These are phyloP conservation scores for Colletotrichum camelliae DNA, from an alignment of 2,329 filamentous ascomycete genomes.

Conservation along the genomic window DNA sequence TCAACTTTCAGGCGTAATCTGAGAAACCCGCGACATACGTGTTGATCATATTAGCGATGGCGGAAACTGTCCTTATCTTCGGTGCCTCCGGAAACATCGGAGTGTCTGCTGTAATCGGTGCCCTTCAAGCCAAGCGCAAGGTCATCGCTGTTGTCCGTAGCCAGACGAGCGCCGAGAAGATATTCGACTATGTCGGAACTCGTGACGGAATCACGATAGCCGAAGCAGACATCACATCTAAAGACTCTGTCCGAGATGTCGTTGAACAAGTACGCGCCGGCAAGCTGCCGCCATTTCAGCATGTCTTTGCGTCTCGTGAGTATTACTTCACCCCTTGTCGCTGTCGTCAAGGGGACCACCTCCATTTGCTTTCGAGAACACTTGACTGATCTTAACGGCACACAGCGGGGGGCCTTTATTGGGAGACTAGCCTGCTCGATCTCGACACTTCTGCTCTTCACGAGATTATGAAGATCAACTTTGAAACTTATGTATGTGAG, in stretches of 20 bases:
- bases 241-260: conserved; percentile 33
- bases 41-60: neutral
- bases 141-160: conserved; percentile 43
- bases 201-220: conserved; percentile 34
- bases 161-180: conserved; percentile 36
- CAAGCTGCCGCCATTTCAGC: conserved; percentile 41
- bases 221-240: conserved; percentile 36
- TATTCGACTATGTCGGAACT: conserved; percentile 33
- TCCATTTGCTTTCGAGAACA: neutral
- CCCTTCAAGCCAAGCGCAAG: conserved; percentile 30
- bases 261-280: conserved; percentile 38
- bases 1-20: neutral
- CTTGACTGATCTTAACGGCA: neutral
- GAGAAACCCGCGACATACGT: neutral
- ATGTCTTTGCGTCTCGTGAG: conserved; percentile 39
- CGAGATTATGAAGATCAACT: conserved; percentile 25
- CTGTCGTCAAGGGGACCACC: neutral
- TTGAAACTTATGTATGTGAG: conserved; percentile 37
- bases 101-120: conserved; percentile 33
- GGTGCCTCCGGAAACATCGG: conserved; percentile 45
- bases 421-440: conserved; percentile 24
- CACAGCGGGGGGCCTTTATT: conserved; percentile 31
- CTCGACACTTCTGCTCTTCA: conserved; percentile 27
- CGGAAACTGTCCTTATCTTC: conserved; percentile 39
- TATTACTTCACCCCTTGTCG: neutral